A percentile compares a stretch with the other conserved stretches of the same genome.
phyloP scores from a whole-genome alignment of 306 rosid species.

The Aeschynomene evenia region DNA sequence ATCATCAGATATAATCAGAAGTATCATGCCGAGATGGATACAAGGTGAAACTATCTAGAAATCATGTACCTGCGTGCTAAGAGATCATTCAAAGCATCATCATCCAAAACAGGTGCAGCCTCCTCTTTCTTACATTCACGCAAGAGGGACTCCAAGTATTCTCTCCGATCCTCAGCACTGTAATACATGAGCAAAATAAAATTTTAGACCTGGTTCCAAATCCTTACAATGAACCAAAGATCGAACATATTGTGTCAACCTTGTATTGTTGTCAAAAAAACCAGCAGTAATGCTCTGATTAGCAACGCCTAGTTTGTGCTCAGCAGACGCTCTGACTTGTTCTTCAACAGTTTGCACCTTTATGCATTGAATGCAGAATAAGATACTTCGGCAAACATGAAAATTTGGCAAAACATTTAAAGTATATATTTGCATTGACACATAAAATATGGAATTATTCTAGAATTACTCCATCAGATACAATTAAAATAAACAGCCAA shows the following conservation, averaged over 20 bases:
- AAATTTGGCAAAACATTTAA: constrained; percentile 6
- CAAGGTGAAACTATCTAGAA: constrained; percentile 17
- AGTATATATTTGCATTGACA: not conserved
- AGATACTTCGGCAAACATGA: constrained; percentile 30
- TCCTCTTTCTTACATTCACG: constrained; percentile 99
- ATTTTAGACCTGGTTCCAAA: constrained; percentile 29
- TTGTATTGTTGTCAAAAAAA: constrained; percentile 97
- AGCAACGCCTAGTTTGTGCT: constrained; percentile 99
- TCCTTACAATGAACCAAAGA: constrained; percentile 1
- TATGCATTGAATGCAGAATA: constrained; percentile 15
- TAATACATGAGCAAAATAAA: constrained; percentile 33
- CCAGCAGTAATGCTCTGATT: constrained; percentile 99
- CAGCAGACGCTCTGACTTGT: constrained; percentile 99
- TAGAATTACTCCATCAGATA: not conserved
- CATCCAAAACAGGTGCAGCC: constrained; percentile 95
- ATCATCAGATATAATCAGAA: constrained; percentile 25
- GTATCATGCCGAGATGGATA: constrained; percentile 18
- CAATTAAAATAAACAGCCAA: not conserved
- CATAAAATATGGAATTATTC: not conserved
- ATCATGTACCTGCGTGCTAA: constrained; percentile 85
- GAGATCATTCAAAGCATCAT: constrained; percentile 91
- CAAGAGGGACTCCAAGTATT: constrained; percentile 92
- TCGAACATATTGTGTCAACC: constrained; percentile 46
- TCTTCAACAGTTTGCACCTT: constrained; percentile 99
- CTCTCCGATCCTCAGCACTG: constrained; percentile 99